Percentiles rank a stretch among this genome's conserved stretches.
phyloP scores from a whole-genome alignment of 352 stramenopile species.

The Peronosclerospora sorghi region DNA sequence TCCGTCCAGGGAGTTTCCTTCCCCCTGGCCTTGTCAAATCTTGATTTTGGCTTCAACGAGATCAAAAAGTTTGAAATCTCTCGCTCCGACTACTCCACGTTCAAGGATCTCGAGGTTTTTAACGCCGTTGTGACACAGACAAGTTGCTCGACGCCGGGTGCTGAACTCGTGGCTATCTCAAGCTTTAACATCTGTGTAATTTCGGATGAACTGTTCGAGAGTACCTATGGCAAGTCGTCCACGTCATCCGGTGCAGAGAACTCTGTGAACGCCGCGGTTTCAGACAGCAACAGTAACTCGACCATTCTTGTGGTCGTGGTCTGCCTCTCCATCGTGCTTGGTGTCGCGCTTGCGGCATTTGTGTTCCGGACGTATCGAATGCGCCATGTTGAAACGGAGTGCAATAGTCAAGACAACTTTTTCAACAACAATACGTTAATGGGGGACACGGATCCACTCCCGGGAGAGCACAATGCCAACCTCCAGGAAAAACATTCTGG shows the following conservation, averaged over 20 bases:
- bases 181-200: conserved; percentile 46
- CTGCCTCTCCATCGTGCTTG: conserved; percentile 38
- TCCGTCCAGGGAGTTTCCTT: conserved; percentile 46
- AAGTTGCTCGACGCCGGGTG: conserved; percentile 29
- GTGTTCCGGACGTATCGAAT: conserved; percentile 36
- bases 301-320: conserved; percentile 48
- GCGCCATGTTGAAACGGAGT: conserved; percentile 13
- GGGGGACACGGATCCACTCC: conserved; percentile 16
- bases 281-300: conserved; percentile 26
- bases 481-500: conserved; percentile 14
- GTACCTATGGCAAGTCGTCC: conserved; percentile 34
- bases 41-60: conserved; percentile 33
- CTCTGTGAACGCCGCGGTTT: conserved; percentile 4
- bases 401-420: conserved; percentile 24
- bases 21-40: conserved; percentile 30
- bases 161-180: conserved; percentile 29
- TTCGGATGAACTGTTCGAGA: conserved; percentile 43
- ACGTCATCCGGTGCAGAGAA: conserved; percentile 19
- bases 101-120: conserved; percentile 36
- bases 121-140: conserved; percentile 30
- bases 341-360: conserved; percentile 37
- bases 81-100: conserved; percentile 43
- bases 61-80: conserved; percentile 67
- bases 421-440: conserved; percentile 40
- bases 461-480: conserved; percentile 13